A percentile compares a stretch with the other conserved stretches of the same genome.
These are phyloP conservation scores for Cladosporium sp. DNA, from an alignment of 2,329 filamentous ascomycete species.

Conservation along the genomic window DNA sequence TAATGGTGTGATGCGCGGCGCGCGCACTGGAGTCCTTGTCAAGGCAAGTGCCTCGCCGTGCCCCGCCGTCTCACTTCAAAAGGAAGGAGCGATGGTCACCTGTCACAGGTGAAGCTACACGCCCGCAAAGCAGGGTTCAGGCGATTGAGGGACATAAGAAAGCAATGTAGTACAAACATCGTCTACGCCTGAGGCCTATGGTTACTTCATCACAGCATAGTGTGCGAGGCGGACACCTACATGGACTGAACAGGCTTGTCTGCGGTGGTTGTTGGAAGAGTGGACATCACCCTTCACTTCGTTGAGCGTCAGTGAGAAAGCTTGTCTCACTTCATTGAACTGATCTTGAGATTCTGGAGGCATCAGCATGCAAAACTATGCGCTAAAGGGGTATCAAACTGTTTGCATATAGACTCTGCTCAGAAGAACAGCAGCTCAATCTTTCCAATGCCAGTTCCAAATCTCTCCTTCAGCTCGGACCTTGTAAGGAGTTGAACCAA, in stretches of 20 bases:
- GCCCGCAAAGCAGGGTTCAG: not conserved
- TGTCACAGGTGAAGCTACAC: not conserved
- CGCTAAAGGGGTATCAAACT: slow-evolving; percentile 5
- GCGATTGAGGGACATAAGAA: not conserved
- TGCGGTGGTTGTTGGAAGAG: not conserved
- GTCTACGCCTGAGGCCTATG: not conserved
- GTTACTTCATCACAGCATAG: not conserved
- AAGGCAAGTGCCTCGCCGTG: not conserved
- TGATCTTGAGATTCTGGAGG: not conserved
- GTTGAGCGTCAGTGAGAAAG: not conserved
- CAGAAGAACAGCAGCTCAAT: slow-evolving; percentile 57
- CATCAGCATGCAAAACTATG: not conserved
- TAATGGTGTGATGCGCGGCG: not conserved
- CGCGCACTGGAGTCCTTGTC: not conserved
- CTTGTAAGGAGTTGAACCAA: slow-evolving; percentile 70
- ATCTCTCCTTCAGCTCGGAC: slow-evolving; percentile 67
- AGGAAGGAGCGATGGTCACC: not conserved
- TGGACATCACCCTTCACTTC: not conserved
- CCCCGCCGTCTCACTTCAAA: not conserved
- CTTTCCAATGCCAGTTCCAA: slow-evolving; percentile 50
- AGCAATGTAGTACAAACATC: not conserved
- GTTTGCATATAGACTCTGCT: not conserved
- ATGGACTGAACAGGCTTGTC: not conserved
- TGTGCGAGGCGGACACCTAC: not conserved
- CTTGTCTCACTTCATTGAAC: not conserved